phyloP scores from a whole-genome alignment of 495 filamentous ascomycete species.

The Aspergillus olivimuriae region DNA sequence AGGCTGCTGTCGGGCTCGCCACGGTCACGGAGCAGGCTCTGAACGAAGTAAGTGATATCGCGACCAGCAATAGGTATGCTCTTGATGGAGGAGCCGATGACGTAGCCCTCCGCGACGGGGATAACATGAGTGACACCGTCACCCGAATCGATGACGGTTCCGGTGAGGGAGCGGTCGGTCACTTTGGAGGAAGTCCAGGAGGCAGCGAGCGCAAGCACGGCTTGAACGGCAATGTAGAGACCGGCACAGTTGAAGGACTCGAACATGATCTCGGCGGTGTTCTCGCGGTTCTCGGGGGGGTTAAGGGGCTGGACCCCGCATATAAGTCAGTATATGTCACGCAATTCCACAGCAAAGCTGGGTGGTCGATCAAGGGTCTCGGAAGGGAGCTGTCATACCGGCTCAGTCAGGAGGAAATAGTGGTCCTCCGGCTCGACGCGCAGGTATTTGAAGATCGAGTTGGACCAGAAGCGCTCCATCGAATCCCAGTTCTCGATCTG shows the following conservation, averaged over 20 bases:
- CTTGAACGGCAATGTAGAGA: slow-evolving; percentile 97
- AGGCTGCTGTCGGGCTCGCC: slow-evolving; percentile 94
- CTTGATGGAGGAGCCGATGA: slow-evolving; percentile 98
- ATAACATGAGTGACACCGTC: slow-evolving; percentile 99
- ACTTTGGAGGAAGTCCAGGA: slow-evolving; percentile 99
- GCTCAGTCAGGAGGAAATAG: slow-evolving; percentile 95
- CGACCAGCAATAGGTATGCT: slow-evolving; percentile 95
- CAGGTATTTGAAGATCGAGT: slow-evolving; percentile 99
- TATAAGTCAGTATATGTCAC: slow-evolving; percentile 9
- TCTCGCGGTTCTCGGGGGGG: slow-evolving; percentile 96
- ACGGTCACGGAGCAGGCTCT: slow-evolving; percentile 89
- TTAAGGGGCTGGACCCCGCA: slow-evolving; percentile 72
- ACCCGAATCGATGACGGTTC: slow-evolving; percentile 95
- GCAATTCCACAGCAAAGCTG: background rate
- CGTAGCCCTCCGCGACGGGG: slow-evolving; percentile 96
- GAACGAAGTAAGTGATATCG: slow-evolving; percentile 97
- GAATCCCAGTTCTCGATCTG: slow-evolving; percentile 99
- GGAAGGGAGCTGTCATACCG: slow-evolving; percentile 49
- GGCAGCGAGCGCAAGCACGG: slow-evolving; percentile 89
- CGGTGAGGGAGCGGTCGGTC: slow-evolving; percentile 91
- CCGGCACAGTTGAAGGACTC: slow-evolving; percentile 99
- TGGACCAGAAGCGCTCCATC: slow-evolving; percentile 99
- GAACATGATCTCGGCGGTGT: slow-evolving; percentile 99
- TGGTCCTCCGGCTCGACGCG: slow-evolving; percentile 98
- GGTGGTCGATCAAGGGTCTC: background rate